These are phyloP conservation scores for Sporobolus alterniflorus DNA, from an alignment of 202 grass and related monocot genomes.

Conservation along the genomic window DNA sequence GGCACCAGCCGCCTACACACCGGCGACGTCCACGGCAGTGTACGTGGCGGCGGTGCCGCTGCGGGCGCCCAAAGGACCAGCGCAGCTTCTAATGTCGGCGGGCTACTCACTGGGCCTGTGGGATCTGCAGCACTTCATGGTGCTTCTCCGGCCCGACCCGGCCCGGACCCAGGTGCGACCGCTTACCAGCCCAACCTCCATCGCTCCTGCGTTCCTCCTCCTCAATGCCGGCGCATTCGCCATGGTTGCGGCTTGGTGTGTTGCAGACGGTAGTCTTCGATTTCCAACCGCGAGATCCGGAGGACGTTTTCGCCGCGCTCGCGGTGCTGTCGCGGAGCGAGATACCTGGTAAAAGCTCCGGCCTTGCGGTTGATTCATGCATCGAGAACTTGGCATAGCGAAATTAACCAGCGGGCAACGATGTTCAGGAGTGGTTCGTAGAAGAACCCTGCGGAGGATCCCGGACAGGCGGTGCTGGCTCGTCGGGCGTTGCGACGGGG, in stretches of 20 bases:
- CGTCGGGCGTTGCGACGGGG: slow-evolving; percentile 55
- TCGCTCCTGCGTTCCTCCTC: not conserved
- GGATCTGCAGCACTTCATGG: slow-evolving; percentile 86
- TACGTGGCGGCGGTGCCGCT: slow-evolving; percentile 85
- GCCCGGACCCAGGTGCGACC: slow-evolving; percentile 31
- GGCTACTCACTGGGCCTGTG: slow-evolving; percentile 61
- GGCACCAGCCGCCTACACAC: not conserved
- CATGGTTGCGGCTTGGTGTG: not conserved
- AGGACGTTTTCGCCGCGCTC: slow-evolving; percentile 58
- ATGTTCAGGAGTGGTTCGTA: slow-evolving; percentile 67
- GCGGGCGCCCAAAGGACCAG: slow-evolving; percentile 55
- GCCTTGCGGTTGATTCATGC: not conserved
- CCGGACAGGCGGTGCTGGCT: slow-evolving; percentile 77
- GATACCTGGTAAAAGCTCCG: slow-evolving; percentile 59
- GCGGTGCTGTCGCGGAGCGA: slow-evolving; percentile 52
- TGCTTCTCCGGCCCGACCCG: slow-evolving; percentile 66
- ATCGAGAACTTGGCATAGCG: not conserved
- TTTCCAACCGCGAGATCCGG: slow-evolving; percentile 81
- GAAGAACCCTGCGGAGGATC: slow-evolving; percentile 50
- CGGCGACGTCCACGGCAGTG: slow-evolving; percentile 42
- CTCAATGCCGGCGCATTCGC: not conserved
- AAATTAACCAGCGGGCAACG: not conserved
- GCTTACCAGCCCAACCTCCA: not conserved
- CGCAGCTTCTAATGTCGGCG: slow-evolving; percentile 59
- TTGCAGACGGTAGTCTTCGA: slow-evolving; percentile 71